These are phyloP conservation scores for Tuber microsphaerosporum DNA, from an alignment of 495 filamentous ascomycete genomes.

Conservation along the genomic window DNA sequence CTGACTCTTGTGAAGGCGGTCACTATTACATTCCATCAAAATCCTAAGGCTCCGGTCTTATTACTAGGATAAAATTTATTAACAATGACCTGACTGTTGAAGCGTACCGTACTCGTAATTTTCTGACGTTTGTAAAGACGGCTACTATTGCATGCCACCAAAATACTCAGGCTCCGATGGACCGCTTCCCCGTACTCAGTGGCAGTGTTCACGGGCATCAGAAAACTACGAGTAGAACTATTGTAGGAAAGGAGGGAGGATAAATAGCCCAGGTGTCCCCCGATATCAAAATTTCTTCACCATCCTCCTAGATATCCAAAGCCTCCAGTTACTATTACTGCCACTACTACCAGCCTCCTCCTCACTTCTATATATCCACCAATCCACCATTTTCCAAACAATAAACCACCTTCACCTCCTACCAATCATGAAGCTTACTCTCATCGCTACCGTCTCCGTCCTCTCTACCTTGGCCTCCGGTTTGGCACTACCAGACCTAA, in stretches of 20 bases:
- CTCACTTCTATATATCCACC: not conserved
- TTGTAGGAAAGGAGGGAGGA: not conserved
- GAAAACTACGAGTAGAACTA: not conserved
- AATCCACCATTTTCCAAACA: not conserved
- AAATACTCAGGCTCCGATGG: too few species aligned
- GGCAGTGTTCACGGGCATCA: too few species aligned
- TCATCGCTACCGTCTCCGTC: not conserved
- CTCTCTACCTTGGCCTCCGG: not conserved
- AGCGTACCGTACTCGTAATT: not conserved
- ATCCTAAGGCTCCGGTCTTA: too few species aligned
- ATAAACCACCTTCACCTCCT: not conserved
- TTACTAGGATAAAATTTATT: too few species aligned
- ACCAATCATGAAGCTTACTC: not conserved
- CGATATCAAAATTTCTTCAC: not conserved
- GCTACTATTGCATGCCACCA: too few species aligned
- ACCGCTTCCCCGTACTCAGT: too few species aligned
- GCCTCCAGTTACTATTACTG: not conserved
- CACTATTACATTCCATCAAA: too few species aligned
- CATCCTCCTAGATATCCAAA: not conserved
- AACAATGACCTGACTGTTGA: not conserved
- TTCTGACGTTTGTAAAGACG: too few species aligned
- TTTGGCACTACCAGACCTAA: not conserved
- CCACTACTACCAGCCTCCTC: not conserved
- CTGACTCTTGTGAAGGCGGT: too few species aligned
- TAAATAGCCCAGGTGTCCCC: not conserved